phyloP scores from a whole-genome alignment of 345 rosid genomes.

The Aurinia saxatilis region DNA sequence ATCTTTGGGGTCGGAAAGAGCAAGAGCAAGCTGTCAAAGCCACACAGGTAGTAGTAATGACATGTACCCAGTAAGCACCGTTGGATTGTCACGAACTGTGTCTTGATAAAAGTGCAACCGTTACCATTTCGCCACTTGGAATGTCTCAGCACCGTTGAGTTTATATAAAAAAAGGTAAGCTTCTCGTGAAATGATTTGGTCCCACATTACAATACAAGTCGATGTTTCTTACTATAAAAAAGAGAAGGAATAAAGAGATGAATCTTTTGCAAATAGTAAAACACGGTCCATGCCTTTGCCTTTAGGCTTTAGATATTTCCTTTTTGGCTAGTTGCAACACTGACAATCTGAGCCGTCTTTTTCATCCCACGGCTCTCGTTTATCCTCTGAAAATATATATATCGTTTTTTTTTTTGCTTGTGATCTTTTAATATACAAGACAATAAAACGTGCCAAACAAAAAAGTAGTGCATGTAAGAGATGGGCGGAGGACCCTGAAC shows the following conservation, averaged over 20 bases:
- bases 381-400: neutral
- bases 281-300: constrained; percentile 1
- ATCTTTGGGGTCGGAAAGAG: no score
- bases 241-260: neutral
- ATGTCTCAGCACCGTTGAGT: neutral
- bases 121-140: constrained; percentile 8
- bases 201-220: constrained; percentile 5
- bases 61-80: constrained; percentile 4
- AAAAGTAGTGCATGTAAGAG: no score
- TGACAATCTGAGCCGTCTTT: constrained; percentile 7
- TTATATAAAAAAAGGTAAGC: neutral
- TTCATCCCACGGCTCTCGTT: constrained; percentile 12
- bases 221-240: no score
- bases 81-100: neutral
- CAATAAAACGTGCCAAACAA: no score
- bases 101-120: constrained; percentile 7
- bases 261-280: neutral
- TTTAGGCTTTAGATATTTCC: no score
- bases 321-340: constrained; percentile 3
- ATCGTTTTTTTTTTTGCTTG: neutral
- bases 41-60: neutral
- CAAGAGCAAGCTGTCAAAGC: neutral
- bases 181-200: constrained; percentile 10
- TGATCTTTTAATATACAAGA: no score
- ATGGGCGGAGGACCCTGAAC: no score